Evolutionary conservation across 1,284 basidiomycete species (phyloP), one percentile per base, ranked within the genome.

Genomic region (Pyrrhoderma noxium): DNA sequence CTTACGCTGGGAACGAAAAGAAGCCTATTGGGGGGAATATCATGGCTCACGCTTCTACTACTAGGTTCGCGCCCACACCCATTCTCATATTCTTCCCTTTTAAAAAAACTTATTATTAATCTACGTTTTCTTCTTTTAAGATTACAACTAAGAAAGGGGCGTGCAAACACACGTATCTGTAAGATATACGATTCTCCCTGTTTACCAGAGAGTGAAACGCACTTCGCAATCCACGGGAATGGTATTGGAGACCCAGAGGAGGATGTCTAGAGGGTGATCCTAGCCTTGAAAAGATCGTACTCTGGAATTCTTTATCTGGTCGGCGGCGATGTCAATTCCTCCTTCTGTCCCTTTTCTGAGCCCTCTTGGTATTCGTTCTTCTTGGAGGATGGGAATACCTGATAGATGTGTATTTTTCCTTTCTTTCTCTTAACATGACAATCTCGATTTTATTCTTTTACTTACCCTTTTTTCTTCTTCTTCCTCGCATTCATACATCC

Each of bases 101-200:
- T 25, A 37, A 8, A 8, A 11, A 46, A 18, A 40, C 34, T 16
- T 44, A n/a, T n/a, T n/a, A n/a, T n/a, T n/a, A 5, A 39, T 52
- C 40, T 31, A 45, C 35, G 16, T 37, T 31, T 23, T 34, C 40
- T 36, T 44, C 38, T 27, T 22, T 37, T 42, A 59, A 91, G 90
- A 34, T 67, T 99, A 25, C 92, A 94, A 64, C 75, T 99, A 49
- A 89, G 91, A 70, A 99, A 99, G 66, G 89, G 87, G 25, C 80
- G 95, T 36, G 96, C 89, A 8, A 88, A 90, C 55, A 94, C 91
- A 47, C 88, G 96, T 58, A 86, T 93, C 44, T 96, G 93, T 70
- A 95, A 94, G 69, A 95, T 99, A 58, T 95, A 96, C 57, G 96
- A 99, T 70, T 97, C 93, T 5, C 96, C 96, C 0, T 98, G 94